Evolutionary conservation across 805 yeast species (phyloP), one percentile per base, ranked within the genome.

Genomic region (Tetrapisispora iriomotensis): DNA sequence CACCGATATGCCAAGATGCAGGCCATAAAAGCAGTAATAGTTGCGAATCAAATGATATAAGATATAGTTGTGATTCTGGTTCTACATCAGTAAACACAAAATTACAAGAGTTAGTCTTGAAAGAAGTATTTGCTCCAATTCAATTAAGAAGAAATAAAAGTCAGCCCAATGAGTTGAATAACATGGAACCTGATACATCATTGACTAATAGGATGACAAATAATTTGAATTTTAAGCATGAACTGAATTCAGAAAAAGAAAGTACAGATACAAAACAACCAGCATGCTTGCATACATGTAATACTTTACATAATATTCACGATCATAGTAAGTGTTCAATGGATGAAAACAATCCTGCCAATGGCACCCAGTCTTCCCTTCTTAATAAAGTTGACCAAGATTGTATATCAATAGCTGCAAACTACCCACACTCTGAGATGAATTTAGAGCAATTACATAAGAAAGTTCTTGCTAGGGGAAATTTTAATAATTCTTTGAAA

Each of bases 71-170:
- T 20, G 55, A 54, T 18, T 50, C 58, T 3, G 64, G 64, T 3
- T 70, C 85, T 1, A 82, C 94, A 0, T 72, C 74, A 3, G 77
- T 82, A 3, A 83, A 83, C 54, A 68, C 76, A n/a, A 74, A 77
- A 50, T 61, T 83, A 21, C 80, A 81, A 49, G 90, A 82, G 48
- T 61, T 77, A 36, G 84, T 83, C 0, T 56, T 83, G 19, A 71
- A 74, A 24, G 94, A 83, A 53, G 92, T 82, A 0, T 82, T 83
- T 62, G 60, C 61, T 9, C 60, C 59, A 15, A 45, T 49, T n/a
- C 42, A 38, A 18, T 14, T 37, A 2, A 32, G 40, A 21, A 48
- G 47, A 28, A 41, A 35, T 15, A 25, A 22, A n/a, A 35, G 23
- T 14, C 28, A 30, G 3, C 33, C 36, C 3, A 32, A 24, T 31